Percentiles rank a stretch among this genome's conserved stretches.
phyloP scores from a whole-genome alignment of 2,329 filamentous ascomycete genomes.

The Emmonsia crescens region DNA sequence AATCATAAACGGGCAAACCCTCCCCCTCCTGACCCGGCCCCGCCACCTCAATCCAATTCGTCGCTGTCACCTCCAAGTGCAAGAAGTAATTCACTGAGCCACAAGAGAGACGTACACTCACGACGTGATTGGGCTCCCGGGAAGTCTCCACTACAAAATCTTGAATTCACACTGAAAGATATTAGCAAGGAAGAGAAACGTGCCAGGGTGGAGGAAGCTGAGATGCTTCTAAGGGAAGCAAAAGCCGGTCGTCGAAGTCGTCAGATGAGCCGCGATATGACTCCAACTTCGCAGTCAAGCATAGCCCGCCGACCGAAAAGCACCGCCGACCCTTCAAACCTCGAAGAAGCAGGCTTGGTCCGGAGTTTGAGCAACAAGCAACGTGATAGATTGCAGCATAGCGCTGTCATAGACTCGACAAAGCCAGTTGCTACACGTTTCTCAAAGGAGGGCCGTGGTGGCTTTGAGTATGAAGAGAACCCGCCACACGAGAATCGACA shows the following conservation, averaged over 20 bases:
- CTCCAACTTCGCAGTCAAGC: constrained; percentile 7
- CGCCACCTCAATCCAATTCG: background rate
- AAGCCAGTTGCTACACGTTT: constrained; percentile 12
- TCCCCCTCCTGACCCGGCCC: background rate
- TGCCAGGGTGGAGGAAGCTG: constrained; percentile 71
- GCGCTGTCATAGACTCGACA: constrained; percentile 12
- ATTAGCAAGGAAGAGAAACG: constrained; percentile 95
- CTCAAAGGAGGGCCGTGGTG: constrained; percentile 9
- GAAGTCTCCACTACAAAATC: constrained; percentile 81
- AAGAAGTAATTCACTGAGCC: constrained; percentile 19
- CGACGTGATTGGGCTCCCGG: constrained; percentile 56
- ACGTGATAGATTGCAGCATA: constrained; percentile 10
- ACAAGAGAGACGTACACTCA: constrained; percentile 14
- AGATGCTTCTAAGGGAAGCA: constrained; percentile 56
- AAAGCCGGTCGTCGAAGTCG: constrained; percentile 9
- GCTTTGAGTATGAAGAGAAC: constrained; percentile 10
- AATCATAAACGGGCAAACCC: constrained; percentile 9
- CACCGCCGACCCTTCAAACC: constrained; percentile 2
- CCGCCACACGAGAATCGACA: background rate
- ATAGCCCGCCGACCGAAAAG: constrained; percentile 1
- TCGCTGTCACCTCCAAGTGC: constrained; percentile 3
- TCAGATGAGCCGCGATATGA: constrained; percentile 8
- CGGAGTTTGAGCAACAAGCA: constrained; percentile 10
- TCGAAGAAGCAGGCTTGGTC: constrained; percentile 11
- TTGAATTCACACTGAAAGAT: constrained; percentile 81